Conservation (phyloP, 805 yeast species). For the Candida sakaeoensis region DNA sequence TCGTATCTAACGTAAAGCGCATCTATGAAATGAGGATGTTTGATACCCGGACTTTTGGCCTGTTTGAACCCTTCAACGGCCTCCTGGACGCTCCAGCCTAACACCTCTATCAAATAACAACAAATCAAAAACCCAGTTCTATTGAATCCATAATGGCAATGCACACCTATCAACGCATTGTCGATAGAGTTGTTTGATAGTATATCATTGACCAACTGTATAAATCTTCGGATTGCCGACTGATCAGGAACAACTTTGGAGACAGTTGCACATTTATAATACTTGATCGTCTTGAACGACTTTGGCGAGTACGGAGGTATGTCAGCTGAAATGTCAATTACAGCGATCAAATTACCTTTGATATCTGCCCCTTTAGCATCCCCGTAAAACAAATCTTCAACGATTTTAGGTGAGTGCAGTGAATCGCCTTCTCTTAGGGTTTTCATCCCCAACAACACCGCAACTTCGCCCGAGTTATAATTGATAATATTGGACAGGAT, state of each 20-base stretch:
- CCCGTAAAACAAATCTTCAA: conserved; percentile 46
- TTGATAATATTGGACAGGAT: conserved; percentile 44
- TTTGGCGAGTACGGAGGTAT: conserved; percentile 69
- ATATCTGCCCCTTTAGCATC: conserved; percentile 8
- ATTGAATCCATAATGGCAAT: conserved; percentile 81
- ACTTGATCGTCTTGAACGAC: conserved; percentile 49
- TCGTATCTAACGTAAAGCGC: conserved; percentile 66
- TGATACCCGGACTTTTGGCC: conserved; percentile 68
- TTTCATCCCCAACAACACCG: conserved; percentile 68
- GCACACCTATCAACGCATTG: conserved; percentile 54
- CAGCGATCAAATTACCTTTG: conserved; percentile 45
- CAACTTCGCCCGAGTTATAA: conserved; percentile 24
- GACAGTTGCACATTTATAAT: conserved; percentile 73
- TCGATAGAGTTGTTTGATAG: conserved; percentile 18
- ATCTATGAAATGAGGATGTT: conserved; percentile 74
- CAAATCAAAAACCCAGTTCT: conserved; percentile 73
- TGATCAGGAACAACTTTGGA: conserved; percentile 72
- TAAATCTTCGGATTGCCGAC: conserved; percentile 53
- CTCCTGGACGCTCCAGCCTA: conserved; percentile 57
- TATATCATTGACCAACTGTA: conserved; percentile 49
- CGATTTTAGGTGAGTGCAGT: conserved; percentile 51
- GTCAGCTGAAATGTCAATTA: conserved; percentile 68
- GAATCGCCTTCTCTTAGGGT: conserved; percentile 64
- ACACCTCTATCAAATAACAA: conserved; percentile 59
- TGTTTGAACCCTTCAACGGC: conserved; percentile 56